Evolutionary conservation across 1,139 yeast genomes (phyloP), one percentile per base, ranked within the genome.

Genomic region (Hansenula lynferdii): DNA sequence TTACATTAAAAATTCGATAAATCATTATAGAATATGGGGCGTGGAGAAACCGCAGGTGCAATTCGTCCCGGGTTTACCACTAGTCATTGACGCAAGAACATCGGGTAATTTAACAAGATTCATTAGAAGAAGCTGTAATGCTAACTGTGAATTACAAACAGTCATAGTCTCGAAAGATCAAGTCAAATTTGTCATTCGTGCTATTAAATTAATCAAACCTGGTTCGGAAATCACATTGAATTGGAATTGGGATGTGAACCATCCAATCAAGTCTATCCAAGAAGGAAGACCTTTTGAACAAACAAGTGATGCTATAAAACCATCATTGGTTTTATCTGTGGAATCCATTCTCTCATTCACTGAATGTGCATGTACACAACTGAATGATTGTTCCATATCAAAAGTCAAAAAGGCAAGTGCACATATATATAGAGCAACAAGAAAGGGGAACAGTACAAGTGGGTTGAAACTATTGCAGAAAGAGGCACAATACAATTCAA

Each of bases 211-310:
- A 4, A 75, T 90, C 18, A 66, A 67, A 38, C 51, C 66, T 12
- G 87, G 80, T 29, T 72, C 76, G 28, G 97, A 90, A 58, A 62
- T 90, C 27, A 72, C 94, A 1, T 62, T 86, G 19, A 77, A 77
- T 2, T 90, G 97, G 97, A 86, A 83, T 46, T 90, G 96, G 96
- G 96, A 89, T 56, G 56, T 62, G 5, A 51, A 62, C 10, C 96
- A 89, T 56, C 96, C 97, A 3, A 84, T 86, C 28, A 64, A 66
- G 41, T 70, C 70, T 47, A 68, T 72, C 31, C 61, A 64, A 23
- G 64, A 65, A 5, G 58, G 62, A 0, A 54, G 61, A 45, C 50
- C 57, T 5, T 53, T 61, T 32, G 70, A 65, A 26, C 53, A 64
- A 15, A 61, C 81, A 32, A 51, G 64, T 7, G 75, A 74, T 33